These are phyloP conservation scores for Pseudocercospora fuligena DNA, from an alignment of 2,329 filamentous ascomycete species.

Conservation along the genomic window DNA sequence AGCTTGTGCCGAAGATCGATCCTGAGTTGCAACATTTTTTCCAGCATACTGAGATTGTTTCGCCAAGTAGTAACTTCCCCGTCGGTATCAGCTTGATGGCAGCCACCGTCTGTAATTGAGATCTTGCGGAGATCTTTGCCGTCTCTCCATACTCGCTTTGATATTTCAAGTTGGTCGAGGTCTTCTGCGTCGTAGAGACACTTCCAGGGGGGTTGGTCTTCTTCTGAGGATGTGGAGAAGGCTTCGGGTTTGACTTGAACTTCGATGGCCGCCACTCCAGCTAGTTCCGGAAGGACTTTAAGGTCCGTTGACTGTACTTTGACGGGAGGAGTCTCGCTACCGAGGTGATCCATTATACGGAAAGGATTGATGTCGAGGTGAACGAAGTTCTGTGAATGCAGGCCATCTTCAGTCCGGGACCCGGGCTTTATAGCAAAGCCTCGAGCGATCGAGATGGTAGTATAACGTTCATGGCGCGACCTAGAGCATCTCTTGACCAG, in stretches of 20 bases:
- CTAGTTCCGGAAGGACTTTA: background rate
- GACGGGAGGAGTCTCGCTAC: background rate
- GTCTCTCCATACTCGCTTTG: background rate
- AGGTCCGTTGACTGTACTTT: background rate
- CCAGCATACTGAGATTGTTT: background rate
- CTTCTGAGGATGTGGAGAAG: background rate
- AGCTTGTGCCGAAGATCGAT: background rate
- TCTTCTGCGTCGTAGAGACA: background rate
- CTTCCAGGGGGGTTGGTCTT: background rate
- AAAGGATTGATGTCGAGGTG: background rate
- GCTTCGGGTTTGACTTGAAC: background rate
- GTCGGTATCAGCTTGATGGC: background rate
- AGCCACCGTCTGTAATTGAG: background rate
- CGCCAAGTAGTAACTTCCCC: background rate
- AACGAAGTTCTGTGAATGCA: background rate
- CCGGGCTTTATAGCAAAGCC: background rate
- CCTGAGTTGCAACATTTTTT: background rate
- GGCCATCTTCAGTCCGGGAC: background rate
- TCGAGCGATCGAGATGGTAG: background rate
- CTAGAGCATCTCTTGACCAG: slow-evolving; percentile 1
- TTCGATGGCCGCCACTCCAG: background rate
- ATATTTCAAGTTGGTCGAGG: background rate
- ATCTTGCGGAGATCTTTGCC: background rate
- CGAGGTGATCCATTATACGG: background rate
- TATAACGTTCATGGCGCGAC: background rate